Conservation (phyloP, 2,329 filamentous ascomycete genomes). For the Rosellinia necatrix region DNA sequence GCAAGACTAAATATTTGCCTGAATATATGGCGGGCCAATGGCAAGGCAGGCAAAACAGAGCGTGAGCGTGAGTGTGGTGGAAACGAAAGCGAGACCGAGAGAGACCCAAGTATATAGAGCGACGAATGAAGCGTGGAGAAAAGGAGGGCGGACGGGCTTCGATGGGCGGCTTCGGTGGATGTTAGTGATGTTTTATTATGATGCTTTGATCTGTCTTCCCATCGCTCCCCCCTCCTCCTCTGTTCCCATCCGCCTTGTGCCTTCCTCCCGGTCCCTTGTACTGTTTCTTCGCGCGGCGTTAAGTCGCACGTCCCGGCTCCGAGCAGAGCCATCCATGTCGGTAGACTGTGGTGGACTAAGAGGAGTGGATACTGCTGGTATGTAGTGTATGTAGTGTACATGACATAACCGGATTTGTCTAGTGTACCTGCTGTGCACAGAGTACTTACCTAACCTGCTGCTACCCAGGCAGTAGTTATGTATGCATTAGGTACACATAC, state of each 20-base stretch:
- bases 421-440: too few species aligned
- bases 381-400: too few species aligned
- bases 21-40: background rate
- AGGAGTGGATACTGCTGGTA: background rate
- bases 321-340: conserved; percentile 7
- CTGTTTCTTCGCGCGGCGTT: conserved; percentile 15
- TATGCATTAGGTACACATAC: too few species aligned
- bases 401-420: background rate
- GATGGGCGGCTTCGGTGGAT: conserved; percentile 10
- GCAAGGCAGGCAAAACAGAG: background rate
- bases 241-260: conserved; percentile 5
- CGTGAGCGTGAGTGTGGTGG: background rate
- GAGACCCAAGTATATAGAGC: conserved; percentile 2
- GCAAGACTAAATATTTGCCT: background rate
- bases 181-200: conserved; percentile 21
- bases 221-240: conserved; percentile 9
- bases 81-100: background rate
- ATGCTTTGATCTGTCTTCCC: conserved; percentile 26
- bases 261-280: conserved; percentile 3
- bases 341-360: background rate
- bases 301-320: conserved; percentile 24
- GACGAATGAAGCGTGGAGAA: background rate
- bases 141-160: conserved; percentile 6
- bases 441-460: too few species aligned
- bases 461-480: too few species aligned